Conservation (phyloP, 257 asterid genomes). For the Penstemon eatonii region DNA sequence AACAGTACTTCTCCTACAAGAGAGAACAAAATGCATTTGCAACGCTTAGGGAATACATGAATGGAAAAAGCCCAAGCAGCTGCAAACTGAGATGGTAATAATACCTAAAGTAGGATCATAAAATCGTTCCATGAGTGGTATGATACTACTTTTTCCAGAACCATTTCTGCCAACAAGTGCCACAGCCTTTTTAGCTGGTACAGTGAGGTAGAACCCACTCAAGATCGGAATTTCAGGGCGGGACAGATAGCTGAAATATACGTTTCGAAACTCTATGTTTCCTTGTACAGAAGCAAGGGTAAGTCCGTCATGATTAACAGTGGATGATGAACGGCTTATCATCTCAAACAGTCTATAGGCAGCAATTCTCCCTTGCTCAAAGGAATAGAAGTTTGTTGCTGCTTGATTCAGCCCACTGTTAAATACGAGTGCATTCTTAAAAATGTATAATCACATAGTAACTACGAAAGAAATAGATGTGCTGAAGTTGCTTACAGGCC, state of each 20-base stretch:
- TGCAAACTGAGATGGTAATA: constrained; percentile 1
- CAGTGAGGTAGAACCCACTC: constrained; percentile 98
- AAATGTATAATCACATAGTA: constrained; percentile 7
- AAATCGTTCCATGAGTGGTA: constrained; percentile 99
- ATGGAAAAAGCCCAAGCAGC: constrained; percentile 19
- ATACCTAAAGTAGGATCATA: constrained; percentile 98
- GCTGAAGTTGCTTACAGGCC: constrained; percentile 86
- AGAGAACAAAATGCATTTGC: constrained; percentile 13
- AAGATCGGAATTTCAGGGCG: constrained; percentile 99
- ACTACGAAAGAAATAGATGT: constrained; percentile 27
- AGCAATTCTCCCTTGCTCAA: constrained; percentile 99
- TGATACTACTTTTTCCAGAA: constrained; percentile 98
- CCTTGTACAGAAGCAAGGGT: constrained; percentile 92
- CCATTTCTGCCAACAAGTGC: constrained; percentile 99
- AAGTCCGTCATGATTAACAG: constrained; percentile 73
- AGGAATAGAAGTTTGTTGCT: constrained; percentile 96
- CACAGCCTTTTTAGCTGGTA: constrained; percentile 96
- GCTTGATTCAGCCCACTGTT: constrained; percentile 98
- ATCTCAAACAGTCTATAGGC: constrained; percentile 97
- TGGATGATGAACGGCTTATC: constrained; percentile 90
- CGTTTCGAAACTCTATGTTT: constrained; percentile 96
- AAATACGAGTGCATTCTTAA: constrained; percentile 28
- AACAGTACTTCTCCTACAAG: constrained; percentile 95
- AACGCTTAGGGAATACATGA: constrained; percentile 18
- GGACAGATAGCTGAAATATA: constrained; percentile 94